These are phyloP conservation scores for Microcyclospora pomicola DNA, from an alignment of 2,329 filamentous ascomycete species.

Conservation along the genomic window DNA sequence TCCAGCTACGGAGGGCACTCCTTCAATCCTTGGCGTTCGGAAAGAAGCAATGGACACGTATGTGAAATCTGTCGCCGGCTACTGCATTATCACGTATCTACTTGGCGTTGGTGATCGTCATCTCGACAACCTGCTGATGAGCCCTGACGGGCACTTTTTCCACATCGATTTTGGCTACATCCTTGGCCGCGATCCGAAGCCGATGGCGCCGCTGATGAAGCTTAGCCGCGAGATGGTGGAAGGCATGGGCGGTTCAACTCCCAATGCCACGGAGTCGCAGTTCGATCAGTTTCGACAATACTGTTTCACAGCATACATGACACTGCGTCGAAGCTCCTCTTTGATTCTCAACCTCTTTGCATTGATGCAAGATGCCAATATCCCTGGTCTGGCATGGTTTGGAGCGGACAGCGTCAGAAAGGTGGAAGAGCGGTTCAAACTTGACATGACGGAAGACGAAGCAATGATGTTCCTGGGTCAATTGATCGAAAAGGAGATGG, in stretches of 20 bases:
- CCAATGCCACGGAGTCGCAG: slow-evolving; percentile 30
- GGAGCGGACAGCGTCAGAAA: slow-evolving; percentile 81
- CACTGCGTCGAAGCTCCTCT: slow-evolving; percentile 76
- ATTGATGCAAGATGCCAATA: slow-evolving; percentile 94
- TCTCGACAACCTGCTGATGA: slow-evolving; percentile 83
- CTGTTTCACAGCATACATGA: slow-evolving; percentile 87
- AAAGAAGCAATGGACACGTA: slow-evolving; percentile 92
- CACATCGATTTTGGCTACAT: slow-evolving; percentile 98
- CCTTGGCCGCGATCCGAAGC: slow-evolving; percentile 89
- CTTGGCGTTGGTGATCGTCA: slow-evolving; percentile 92
- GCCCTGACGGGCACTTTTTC: slow-evolving; percentile 88
- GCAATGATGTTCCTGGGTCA: slow-evolving; percentile 77
- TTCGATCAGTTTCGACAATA: slow-evolving; percentile 89
- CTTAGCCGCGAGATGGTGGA: slow-evolving; percentile 97
- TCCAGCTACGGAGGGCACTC: slow-evolving; percentile 70
- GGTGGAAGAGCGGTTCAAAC: slow-evolving; percentile 84
- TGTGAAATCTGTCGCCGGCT: slow-evolving; percentile 88
- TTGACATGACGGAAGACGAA: slow-evolving; percentile 85
- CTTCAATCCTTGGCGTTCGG: slow-evolving; percentile 60
- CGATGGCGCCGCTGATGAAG: slow-evolving; percentile 94
- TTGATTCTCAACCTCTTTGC: slow-evolving; percentile 91
- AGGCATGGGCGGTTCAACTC: slow-evolving; percentile 67
- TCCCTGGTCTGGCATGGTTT: slow-evolving; percentile 73
- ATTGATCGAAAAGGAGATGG: slow-evolving; percentile 80
- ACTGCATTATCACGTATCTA: slow-evolving; percentile 97